Evolutionary conservation across 495 filamentous ascomycete species (phyloP).

Genomic region (Hypoxylon fuscum): DNA sequence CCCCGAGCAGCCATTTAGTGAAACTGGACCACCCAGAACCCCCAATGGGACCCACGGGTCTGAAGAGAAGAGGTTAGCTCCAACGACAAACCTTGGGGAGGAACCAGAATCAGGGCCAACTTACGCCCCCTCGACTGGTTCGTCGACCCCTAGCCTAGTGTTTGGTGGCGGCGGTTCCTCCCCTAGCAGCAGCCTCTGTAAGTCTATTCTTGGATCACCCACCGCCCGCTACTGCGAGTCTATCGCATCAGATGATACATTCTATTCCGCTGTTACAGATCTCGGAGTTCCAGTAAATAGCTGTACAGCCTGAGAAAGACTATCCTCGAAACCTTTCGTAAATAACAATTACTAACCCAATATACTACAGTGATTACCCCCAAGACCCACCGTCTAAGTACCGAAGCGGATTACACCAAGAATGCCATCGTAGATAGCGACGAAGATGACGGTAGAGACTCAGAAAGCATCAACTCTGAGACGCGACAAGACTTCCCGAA

Average conservation of each 20-base stretch:
- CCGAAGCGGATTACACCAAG: slow-evolving; percentile 15
- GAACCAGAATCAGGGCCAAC: slow-evolving; percentile 5
- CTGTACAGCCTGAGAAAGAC: too few relatives aligned
- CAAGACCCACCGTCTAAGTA: slow-evolving; percentile 30
- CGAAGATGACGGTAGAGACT: slow-evolving; percentile 20
- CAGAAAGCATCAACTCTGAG: slow-evolving; percentile 3
- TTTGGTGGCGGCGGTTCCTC: slow-evolving; percentile 47
- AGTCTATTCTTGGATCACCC: slow-evolving; percentile 12
- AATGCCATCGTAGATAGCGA: slow-evolving; percentile 25
- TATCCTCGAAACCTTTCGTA: background rate
- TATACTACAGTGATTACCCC: slow-evolving; percentile 33
- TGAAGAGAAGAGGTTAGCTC: slow-evolving; percentile 4
- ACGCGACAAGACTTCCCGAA: slow-evolving; percentile 8
- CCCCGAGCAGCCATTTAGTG: background rate
- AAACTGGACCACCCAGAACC: background rate
- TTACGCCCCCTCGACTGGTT: slow-evolving; percentile 43
- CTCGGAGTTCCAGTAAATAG: too few relatives aligned
- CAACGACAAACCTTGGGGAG: slow-evolving; percentile 2
- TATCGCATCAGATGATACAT: background rate
- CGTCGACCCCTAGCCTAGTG: slow-evolving; percentile 51
- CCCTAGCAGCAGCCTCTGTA: slow-evolving; percentile 47
- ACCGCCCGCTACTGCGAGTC: slow-evolving; percentile 13
- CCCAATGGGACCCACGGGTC: background rate
- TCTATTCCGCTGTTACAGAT: too few relatives aligned
- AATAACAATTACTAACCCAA: slow-evolving; percentile 10